These are phyloP conservation scores for Aspergillus sp. DNA, from an alignment of 2,329 filamentous ascomycete genomes.

Conservation along the genomic window DNA sequence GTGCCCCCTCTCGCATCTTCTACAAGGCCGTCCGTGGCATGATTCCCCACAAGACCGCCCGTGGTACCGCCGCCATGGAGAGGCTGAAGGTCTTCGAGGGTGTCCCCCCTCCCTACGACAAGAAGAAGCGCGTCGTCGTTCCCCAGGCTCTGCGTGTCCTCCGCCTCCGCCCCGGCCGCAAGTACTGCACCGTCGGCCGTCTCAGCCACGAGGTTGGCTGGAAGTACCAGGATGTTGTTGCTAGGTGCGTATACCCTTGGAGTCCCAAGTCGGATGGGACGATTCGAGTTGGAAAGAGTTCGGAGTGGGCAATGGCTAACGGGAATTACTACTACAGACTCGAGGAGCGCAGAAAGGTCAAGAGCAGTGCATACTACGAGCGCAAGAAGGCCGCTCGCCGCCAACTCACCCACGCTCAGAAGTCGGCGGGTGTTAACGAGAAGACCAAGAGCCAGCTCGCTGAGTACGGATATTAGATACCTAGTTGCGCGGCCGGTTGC, in stretches of 20 bases:
- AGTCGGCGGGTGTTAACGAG: conserved; percentile 80
- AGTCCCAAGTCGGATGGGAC: no score
- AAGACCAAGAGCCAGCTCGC: conserved; percentile 88
- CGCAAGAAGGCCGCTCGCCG: conserved; percentile 96
- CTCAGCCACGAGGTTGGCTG: conserved; percentile 99
- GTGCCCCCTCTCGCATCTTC: conserved; percentile 98
- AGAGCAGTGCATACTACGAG: conserved; percentile 99
- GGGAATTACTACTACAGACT: conserved; percentile 60
- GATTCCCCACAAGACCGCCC: conserved; percentile 99
- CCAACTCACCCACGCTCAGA: conserved; percentile 90
- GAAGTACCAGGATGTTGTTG: conserved; percentile 99
- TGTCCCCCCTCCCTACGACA: conserved; percentile 98
- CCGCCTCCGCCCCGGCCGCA: conserved; percentile 96
- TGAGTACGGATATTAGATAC: conserved; percentile 81
- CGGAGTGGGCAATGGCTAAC: conserved; percentile 18
- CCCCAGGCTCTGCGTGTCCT: conserved; percentile 96
- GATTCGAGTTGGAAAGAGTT: neutral
- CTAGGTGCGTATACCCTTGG: conserved; percentile 66
- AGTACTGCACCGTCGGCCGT: conserved; percentile 99
- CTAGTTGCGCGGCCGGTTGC: conserved; percentile 40
- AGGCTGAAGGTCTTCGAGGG: conserved; percentile 99
- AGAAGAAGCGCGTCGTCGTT: conserved; percentile 99
- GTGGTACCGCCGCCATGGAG: conserved; percentile 93
- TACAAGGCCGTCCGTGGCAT: conserved; percentile 99
- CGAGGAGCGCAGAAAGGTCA: conserved; percentile 99